Evolutionary conservation across 1,284 basidiomycete species (phyloP).

Genomic region (Marasmius oreades): DNA sequence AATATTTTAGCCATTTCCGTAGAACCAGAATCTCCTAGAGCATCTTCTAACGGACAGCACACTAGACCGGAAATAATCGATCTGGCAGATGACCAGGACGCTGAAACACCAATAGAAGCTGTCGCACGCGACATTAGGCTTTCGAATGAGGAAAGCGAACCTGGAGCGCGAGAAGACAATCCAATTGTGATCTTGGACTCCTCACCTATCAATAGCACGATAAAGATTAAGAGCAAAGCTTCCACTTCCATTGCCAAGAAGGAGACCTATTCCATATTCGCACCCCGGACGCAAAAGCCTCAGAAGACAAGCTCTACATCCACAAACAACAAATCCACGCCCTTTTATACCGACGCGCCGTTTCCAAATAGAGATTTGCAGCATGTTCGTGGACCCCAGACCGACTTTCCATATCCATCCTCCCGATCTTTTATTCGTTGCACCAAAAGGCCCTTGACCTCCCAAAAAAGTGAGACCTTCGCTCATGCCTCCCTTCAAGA

Average conservation of each 20-base stretch:
- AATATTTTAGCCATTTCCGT: not conserved
- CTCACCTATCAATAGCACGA: slow-evolving; percentile 32
- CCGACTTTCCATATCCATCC: slow-evolving; percentile 17
- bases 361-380: slow-evolving; percentile 53
- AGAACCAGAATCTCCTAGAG: not conserved
- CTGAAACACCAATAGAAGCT: not conserved
- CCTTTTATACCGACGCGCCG: slow-evolving; percentile 27
- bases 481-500: not conserved
- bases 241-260: not conserved
- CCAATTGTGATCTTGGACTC: slow-evolving; percentile 42
- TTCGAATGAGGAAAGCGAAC: not conserved
- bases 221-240: slow-evolving; percentile 12
- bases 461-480: not conserved
- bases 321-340: slow-evolving; percentile 25
- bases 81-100: not conserved
- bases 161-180: slow-evolving; percentile 19
- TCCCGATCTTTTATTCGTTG: slow-evolving; percentile 20
- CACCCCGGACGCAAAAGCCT: slow-evolving; percentile 14
- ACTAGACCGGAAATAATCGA: slow-evolving; percentile 1
- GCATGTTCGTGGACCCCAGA: slow-evolving; percentile 60
- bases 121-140: not conserved
- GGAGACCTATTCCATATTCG: slow-evolving; percentile 31
- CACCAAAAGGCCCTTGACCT: not conserved
- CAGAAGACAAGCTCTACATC: not conserved
- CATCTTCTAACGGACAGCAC: not conserved